phyloP scores from a whole-genome alignment of 768 basidiomycete genomes.

The Russula emetica region DNA sequence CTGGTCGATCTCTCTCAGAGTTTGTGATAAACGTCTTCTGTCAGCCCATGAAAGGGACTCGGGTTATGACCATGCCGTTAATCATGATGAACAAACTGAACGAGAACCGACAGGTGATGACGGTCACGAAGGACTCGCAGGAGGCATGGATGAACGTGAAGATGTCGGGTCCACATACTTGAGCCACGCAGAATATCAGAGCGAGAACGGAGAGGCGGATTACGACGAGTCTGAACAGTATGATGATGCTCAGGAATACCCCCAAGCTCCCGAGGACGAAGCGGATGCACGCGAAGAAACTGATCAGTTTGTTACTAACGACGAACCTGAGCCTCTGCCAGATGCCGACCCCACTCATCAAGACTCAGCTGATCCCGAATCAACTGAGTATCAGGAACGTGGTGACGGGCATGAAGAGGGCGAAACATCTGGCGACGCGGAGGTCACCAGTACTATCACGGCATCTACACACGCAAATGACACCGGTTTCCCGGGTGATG shows the following conservation, averaged over 20 bases:
- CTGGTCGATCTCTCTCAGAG: background rate
- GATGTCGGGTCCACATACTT: background rate
- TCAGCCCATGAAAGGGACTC: constrained; percentile 2
- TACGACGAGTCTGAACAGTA: constrained; percentile 18
- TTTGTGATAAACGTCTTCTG: background rate
- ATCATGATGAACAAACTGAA: background rate
- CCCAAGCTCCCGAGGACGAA: constrained; percentile 5
- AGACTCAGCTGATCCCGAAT: constrained; percentile 10
- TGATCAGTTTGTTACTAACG: constrained; percentile 19
- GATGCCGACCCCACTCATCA: constrained; percentile 11
- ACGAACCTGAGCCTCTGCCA: constrained; percentile 14
- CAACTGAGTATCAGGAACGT: constrained; percentile 4
- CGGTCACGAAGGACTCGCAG: background rate
- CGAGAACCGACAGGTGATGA: constrained; percentile 3
- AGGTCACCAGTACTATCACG: background rate
- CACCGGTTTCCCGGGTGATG: background rate
- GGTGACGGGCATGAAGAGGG: constrained; percentile 5
- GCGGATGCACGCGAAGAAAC: constrained; percentile 8
- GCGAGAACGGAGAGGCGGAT: constrained; percentile 9
- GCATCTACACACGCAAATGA: background rate
- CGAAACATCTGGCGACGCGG: constrained; percentile 9
- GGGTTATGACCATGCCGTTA: background rate
- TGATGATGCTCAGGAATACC: constrained; percentile 17
- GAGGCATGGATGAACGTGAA: constrained; percentile 8
- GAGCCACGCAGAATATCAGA: constrained; percentile 10